Conservation (phyloP, 139 green algal species). For the Tetraselmis striata region DNA sequence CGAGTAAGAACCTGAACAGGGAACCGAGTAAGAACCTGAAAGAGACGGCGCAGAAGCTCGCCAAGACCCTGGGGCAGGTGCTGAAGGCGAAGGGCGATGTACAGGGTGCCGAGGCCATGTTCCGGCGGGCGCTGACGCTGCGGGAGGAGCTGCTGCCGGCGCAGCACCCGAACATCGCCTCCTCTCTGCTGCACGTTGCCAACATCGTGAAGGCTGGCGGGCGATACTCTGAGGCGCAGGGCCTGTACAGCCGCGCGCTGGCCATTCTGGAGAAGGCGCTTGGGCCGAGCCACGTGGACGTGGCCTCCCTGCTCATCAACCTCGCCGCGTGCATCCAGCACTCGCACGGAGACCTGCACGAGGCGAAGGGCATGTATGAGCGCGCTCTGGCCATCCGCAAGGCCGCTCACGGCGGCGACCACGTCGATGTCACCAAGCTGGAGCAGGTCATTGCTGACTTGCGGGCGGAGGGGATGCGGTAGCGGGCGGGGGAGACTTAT, state of each 20-base stretch:
- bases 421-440: neutral
- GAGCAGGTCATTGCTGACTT: neutral
- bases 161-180: neutral
- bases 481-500: too few relatives aligned
- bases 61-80: neutral
- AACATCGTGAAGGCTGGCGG: neutral
- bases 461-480: too few relatives aligned
- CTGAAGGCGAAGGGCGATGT: neutral
- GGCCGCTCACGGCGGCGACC: neutral
- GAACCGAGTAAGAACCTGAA: neutral
- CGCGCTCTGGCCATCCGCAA: neutral
- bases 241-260: neutral
- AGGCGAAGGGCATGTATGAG: neutral
- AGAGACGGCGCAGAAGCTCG: neutral
- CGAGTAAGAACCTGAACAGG: neutral
- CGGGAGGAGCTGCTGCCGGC: neutral
- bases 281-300: neutral
- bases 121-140: neutral
- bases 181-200: neutral
- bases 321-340: neutral
- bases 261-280: slow-evolving; percentile 1
- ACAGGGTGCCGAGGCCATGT: neutral
- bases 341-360: neutral
- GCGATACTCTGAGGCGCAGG: neutral
- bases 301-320: neutral